phyloP scores from a whole-genome alignment of 305 asterid species.

The Fraxinus latifolia region DNA sequence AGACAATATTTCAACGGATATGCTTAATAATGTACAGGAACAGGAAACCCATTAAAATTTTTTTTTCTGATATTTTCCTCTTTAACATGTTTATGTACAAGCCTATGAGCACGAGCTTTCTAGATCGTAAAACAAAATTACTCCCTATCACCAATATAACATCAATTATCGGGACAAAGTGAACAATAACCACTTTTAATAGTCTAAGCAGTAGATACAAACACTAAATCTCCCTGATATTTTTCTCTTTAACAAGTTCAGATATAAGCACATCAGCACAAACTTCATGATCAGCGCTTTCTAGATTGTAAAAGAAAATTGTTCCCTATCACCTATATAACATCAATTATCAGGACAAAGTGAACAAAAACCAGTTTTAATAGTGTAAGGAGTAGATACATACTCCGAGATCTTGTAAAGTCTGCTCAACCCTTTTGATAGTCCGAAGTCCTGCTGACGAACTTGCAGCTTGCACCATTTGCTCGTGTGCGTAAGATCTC shows the following conservation, averaged over 20 bases:
- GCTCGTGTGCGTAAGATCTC: conserved; percentile 83
- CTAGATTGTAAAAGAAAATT: neutral
- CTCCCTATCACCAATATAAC: conserved; percentile 12
- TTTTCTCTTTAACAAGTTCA: neutral
- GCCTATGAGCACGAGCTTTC: neutral
- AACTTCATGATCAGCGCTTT: neutral
- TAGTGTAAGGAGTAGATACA: conserved; percentile 36
- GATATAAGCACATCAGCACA: neutral
- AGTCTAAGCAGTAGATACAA: conserved; percentile 37
- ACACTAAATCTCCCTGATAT: conserved; percentile 29
- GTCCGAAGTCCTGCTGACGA: conserved; percentile 96
- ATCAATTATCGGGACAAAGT: conserved; percentile 10
- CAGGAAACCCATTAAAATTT: neutral
- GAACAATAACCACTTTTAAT: neutral
- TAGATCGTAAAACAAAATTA: neutral
- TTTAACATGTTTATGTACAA: neutral
- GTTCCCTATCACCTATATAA: conserved; percentile 11
- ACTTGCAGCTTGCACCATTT: conserved; percentile 99
- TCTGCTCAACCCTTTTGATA: conserved; percentile 91
- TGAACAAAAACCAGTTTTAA: neutral
- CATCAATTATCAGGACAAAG: conserved; percentile 15
- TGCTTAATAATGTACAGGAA: neutral
- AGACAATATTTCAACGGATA: neutral
- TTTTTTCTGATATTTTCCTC: neutral
- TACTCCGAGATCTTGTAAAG: conserved; percentile 98